Percentiles rank a stretch among this genome's conserved stretches.
Evolutionary conservation across 129 eudicot species (phyloP).

Genomic region (Escallonia rubra): DNA sequence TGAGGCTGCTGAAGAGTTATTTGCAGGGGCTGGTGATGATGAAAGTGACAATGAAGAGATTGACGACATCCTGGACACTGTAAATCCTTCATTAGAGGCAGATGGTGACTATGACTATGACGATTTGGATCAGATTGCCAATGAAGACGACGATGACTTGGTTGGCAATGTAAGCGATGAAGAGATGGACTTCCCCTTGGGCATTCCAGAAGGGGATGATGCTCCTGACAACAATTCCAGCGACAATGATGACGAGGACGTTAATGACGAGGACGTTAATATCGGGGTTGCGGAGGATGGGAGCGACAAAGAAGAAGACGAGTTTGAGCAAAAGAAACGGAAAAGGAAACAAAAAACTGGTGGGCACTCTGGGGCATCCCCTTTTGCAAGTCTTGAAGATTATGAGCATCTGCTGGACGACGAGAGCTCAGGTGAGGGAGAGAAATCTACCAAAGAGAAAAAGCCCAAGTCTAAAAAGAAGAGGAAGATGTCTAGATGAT

Average conservation of each 20-base stretch:
- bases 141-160: conserved; percentile 82
- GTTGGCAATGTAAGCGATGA: conserved; percentile 66
- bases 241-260: conserved; percentile 4
- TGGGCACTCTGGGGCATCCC: conserved; percentile 46
- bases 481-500: conserved; percentile 24
- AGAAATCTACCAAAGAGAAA: conserved; percentile 29
- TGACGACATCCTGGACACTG: conserved; percentile 60
- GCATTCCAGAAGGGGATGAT: conserved; percentile 20
- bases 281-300: conserved; percentile 69
- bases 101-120: conserved; percentile 78
- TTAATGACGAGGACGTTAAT: conserved; percentile 28
- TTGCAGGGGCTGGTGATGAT: conserved; percentile 48
- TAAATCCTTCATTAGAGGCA: conserved; percentile 35
- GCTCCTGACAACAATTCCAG: conserved; percentile 17
- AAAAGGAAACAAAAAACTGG: conserved; percentile 44
- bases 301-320: conserved; percentile 43
- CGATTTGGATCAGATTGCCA: conserved; percentile 56
- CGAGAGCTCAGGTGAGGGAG: conserved; percentile 18
- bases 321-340: conserved; percentile 14
- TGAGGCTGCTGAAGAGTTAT: conserved; percentile 76
- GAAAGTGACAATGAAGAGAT: conserved; percentile 91
- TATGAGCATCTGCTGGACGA: conserved; percentile 69
- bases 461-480: conserved; percentile 44
- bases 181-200: conserved; percentile 54
- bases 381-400: conserved; percentile 92